These are phyloP conservation scores for Aurifilum marmelostoma DNA, from an alignment of 2,329 filamentous ascomycete genomes.

Conservation along the genomic window DNA sequence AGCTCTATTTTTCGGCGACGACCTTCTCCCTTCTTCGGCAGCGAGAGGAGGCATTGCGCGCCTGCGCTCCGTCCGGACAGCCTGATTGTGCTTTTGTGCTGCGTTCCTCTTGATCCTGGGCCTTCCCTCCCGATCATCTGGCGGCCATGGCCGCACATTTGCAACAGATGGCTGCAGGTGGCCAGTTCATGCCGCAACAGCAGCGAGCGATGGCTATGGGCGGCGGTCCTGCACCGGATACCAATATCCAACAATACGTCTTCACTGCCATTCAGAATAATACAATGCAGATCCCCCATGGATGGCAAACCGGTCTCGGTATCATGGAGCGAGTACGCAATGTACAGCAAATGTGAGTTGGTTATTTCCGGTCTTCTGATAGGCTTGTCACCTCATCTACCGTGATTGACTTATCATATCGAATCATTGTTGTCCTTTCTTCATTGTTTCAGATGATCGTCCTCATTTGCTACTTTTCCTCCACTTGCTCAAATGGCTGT, in stretches of 20 bases:
- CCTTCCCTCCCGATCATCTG: slow-evolving; percentile 24
- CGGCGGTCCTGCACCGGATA: slow-evolving; percentile 32
- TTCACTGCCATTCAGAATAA: slow-evolving; percentile 40
- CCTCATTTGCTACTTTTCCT: not conserved
- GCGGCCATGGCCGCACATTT: slow-evolving; percentile 65
- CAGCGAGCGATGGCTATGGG: slow-evolving; percentile 35
- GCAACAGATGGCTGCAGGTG: slow-evolving; percentile 57
- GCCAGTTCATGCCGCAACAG: slow-evolving; percentile 49
- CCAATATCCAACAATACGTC: slow-evolving; percentile 43
- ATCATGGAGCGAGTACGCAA: slow-evolving; percentile 40
- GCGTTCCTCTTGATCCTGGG: slow-evolving; percentile 23
- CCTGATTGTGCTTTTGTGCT: slow-evolving; percentile 14
- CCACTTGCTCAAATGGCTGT: no score
- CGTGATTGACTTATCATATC: not conserved
- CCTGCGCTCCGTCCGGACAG: slow-evolving; percentile 21
- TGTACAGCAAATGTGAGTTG: slow-evolving; percentile 42
- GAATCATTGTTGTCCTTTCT: not conserved
- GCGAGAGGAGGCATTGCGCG: slow-evolving; percentile 29
- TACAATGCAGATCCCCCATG: slow-evolving; percentile 26
- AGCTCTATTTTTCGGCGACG: slow-evolving; percentile 19
- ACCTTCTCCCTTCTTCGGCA: slow-evolving; percentile 22
- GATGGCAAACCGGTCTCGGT: slow-evolving; percentile 41
- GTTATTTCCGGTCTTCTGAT: slow-evolving; percentile 10
- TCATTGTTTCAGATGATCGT: not conserved
- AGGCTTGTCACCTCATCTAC: not conserved